phyloP scores from a whole-genome alignment of 23 red algal species.

The Gracilaria gracilis region DNA sequence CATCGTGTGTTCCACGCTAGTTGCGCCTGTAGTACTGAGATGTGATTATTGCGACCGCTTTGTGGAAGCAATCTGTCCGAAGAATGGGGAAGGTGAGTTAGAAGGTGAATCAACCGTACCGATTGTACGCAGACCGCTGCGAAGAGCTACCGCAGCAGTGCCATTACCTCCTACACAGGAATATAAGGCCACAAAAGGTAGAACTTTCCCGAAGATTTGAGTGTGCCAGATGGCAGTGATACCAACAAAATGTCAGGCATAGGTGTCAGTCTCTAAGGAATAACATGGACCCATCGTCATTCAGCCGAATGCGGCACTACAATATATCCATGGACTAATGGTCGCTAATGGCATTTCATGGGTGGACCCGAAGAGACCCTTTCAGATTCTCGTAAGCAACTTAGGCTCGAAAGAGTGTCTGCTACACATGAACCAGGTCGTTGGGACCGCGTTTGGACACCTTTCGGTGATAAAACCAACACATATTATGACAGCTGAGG shows the following conservation, averaged over 20 bases:
- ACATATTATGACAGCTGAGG: not conserved
- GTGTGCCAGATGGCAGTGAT: not conserved
- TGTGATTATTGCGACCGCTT: not conserved
- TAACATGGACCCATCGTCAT: not conserved
- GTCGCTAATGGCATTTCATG: not conserved
- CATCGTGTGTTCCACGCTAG: not conserved
- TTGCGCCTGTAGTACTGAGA: not conserved
- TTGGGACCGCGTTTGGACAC: not conserved
- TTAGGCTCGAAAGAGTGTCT: not conserved
- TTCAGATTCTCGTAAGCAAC: not conserved
- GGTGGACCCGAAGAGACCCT: not conserved
- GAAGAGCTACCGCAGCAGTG: not conserved
- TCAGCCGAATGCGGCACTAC: not conserved
- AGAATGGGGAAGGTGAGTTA: not conserved
- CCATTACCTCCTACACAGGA: not conserved
- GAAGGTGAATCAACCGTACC: not conserved
- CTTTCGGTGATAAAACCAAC: not conserved
- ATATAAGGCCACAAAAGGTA: not conserved
- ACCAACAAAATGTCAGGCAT: not conserved
- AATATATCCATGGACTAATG: not conserved
- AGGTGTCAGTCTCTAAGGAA: not conserved
- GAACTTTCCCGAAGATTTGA: not conserved
- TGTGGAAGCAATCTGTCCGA: not conserved
- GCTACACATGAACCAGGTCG: not conserved
- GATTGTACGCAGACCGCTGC: not conserved